These are phyloP conservation scores for Aristolochia contorta DNA, from an alignment of 164 flowering plant species.

Conservation along the genomic window DNA sequence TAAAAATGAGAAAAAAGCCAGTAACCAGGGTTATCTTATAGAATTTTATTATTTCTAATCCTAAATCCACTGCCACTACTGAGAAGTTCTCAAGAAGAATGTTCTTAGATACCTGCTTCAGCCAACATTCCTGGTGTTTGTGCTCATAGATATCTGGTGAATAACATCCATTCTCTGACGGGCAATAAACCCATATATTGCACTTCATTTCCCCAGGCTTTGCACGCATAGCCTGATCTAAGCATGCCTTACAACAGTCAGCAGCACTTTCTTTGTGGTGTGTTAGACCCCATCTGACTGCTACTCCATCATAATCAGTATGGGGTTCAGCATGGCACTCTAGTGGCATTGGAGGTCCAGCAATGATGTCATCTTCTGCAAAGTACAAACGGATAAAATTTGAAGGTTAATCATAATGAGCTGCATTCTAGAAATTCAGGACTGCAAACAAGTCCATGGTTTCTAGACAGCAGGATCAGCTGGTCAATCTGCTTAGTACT, in stretches of 20 bases:
- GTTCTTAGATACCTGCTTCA: constrained; percentile 53
- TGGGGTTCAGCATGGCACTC: constrained; percentile 81
- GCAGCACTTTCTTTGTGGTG: constrained; percentile 95
- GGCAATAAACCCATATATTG: constrained; percentile 98
- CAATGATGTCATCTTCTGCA: constrained; percentile 55
- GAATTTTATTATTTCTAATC: neutral
- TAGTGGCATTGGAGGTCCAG: constrained; percentile 78
- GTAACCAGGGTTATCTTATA: neutral
- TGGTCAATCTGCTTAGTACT: too few species aligned
- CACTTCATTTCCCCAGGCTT: constrained; percentile 73
- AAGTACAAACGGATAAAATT: neutral
- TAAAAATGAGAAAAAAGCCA: too few species aligned
- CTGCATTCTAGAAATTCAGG: neutral
- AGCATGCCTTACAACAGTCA: constrained; percentile 96
- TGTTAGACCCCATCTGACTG: constrained; percentile 96
- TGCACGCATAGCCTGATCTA: constrained; percentile 82
- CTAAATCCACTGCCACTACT: neutral
- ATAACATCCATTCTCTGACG: constrained; percentile 73
- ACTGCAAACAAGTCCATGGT: neutral
- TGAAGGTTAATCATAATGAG: neutral
- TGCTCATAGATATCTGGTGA: constrained; percentile 96
- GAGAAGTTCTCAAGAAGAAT: neutral
- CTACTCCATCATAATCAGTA: constrained; percentile 87
- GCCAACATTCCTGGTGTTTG: constrained; percentile 90
- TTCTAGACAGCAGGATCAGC: too few species aligned